phyloP scores from a whole-genome alignment of 2,329 filamentous ascomycete genomes.

The Akanthomyces uredinophilus region DNA sequence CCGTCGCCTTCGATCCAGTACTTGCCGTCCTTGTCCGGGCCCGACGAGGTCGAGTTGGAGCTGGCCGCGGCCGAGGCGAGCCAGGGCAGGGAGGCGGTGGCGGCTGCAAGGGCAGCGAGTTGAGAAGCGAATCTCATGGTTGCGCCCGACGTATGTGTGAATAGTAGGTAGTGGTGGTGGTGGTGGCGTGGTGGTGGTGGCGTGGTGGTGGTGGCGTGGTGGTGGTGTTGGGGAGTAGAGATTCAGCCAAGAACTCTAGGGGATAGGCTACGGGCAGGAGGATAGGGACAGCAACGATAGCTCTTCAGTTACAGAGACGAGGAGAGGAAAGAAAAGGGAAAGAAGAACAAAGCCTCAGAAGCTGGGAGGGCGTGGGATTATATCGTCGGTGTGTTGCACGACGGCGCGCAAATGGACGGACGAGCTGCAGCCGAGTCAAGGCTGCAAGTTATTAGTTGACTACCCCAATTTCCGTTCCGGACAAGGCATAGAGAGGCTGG shows the following conservation, averaged over 20 bases:
- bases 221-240: background rate
- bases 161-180: background rate
- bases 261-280: background rate
- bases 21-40: slow-evolving; percentile 57
- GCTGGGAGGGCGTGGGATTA: slow-evolving; percentile 5
- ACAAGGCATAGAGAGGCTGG: background rate
- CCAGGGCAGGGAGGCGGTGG: slow-evolving; percentile 17
- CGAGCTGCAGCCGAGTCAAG: slow-evolving; percentile 2
- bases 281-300: background rate
- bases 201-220: no score
- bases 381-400: background rate
- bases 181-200: background rate
- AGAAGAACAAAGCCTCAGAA: background rate
- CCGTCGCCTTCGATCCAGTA: slow-evolving; percentile 66
- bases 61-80: slow-evolving; percentile 13
- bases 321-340: background rate
- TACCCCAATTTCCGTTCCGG: background rate
- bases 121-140: slow-evolving; percentile 21
- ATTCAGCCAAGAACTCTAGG: slow-evolving; percentile 8
- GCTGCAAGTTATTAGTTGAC: background rate
- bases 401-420: background rate
- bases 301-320: background rate
- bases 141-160: background rate
- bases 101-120: slow-evolving; percentile 17
- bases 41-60: slow-evolving; percentile 17